phyloP scores from a whole-genome alignment of 768 basidiomycete species.

The Tremella fuciformis region DNA sequence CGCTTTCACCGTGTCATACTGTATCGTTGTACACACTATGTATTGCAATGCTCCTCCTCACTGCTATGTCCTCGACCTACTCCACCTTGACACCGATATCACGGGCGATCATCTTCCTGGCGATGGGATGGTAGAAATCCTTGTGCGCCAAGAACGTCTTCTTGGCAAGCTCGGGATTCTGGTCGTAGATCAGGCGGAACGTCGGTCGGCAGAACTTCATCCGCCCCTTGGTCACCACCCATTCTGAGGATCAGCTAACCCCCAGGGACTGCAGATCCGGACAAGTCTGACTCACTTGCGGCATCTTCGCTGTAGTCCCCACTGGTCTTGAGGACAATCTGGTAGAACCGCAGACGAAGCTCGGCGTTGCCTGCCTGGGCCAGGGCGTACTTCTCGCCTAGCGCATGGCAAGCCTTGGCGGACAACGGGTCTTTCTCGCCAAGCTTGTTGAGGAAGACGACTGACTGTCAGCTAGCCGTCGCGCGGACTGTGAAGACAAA shows the following conservation, averaged over 20 bases:
- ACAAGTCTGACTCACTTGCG: slow-evolving; percentile 34
- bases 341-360: slow-evolving; percentile 74
- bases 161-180: slow-evolving; percentile 49
- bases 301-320: slow-evolving; percentile 49
- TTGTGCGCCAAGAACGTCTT: slow-evolving; percentile 51
- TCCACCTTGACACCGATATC: slow-evolving; percentile 41
- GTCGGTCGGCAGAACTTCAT: slow-evolving; percentile 53
- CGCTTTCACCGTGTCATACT: neutral
- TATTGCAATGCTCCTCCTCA: neutral
- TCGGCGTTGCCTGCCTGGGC: slow-evolving; percentile 69
- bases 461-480: slow-evolving; percentile 2
- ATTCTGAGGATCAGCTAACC: slow-evolving; percentile 22
- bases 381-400: slow-evolving; percentile 60
- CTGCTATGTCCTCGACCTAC: neutral
- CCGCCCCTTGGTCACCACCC: slow-evolving; percentile 50
- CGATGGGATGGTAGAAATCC: slow-evolving; percentile 53
- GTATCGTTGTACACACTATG: neutral
- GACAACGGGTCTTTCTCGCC: slow-evolving; percentile 66
- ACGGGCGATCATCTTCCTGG: slow-evolving; percentile 48
- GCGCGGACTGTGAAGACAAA: neutral
- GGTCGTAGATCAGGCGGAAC: slow-evolving; percentile 46
- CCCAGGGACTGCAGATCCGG: neutral
- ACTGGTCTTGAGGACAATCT: slow-evolving; percentile 59
- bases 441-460: slow-evolving; percentile 79
- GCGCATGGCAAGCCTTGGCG: slow-evolving; percentile 59